A percentile compares a stretch with the other conserved stretches of the same genome.
Evolutionary conservation across 257 asterid genomes (phyloP).

Genomic region (Eustoma russellianum): DNA sequence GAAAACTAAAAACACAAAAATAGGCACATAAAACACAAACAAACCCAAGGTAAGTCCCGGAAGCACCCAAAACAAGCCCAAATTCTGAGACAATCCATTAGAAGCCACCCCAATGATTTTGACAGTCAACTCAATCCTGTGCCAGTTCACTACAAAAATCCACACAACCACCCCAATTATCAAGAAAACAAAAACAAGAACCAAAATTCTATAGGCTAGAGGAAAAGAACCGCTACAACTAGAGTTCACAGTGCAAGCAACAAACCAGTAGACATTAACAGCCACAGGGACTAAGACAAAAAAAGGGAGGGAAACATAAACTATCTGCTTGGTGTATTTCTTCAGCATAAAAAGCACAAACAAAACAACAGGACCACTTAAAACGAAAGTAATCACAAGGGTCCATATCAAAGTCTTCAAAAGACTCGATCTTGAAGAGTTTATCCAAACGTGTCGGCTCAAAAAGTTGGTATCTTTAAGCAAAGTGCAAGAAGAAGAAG

Average conservation of each 20-base stretch:
- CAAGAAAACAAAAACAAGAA: constrained; percentile 64
- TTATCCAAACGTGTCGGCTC: constrained; percentile 18
- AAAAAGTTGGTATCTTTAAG: constrained; percentile 10
- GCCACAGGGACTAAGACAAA: constrained; percentile 68
- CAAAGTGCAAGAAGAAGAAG: constrained; percentile 50
- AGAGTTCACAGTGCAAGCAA: constrained; percentile 72
- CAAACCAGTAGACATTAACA: constrained; percentile 79
- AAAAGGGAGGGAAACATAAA: constrained; percentile 74
- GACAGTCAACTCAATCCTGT: constrained; percentile 88
- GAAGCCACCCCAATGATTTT: constrained; percentile 67
- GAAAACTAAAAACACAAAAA: constrained; percentile 68
- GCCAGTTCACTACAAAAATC: constrained; percentile 80
- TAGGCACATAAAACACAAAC: constrained; percentile 56
- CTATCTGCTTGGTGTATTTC: constrained; percentile 80
- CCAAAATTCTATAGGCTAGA: constrained; percentile 53
- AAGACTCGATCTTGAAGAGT: constrained; percentile 26
- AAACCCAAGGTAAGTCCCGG: constrained; percentile 54
- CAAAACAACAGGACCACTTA: constrained; percentile 52
- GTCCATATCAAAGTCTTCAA: constrained; percentile 74
- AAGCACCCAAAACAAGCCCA: constrained; percentile 72
- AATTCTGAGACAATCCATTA: constrained; percentile 54
- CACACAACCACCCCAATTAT: constrained; percentile 73
- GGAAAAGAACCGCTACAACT: constrained; percentile 71
- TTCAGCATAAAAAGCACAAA: constrained; percentile 63
- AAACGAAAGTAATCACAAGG: constrained; percentile 54